These are phyloP conservation scores for Acarospora socialis DNA, from an alignment of 2,329 filamentous ascomycete species.

Conservation along the genomic window DNA sequence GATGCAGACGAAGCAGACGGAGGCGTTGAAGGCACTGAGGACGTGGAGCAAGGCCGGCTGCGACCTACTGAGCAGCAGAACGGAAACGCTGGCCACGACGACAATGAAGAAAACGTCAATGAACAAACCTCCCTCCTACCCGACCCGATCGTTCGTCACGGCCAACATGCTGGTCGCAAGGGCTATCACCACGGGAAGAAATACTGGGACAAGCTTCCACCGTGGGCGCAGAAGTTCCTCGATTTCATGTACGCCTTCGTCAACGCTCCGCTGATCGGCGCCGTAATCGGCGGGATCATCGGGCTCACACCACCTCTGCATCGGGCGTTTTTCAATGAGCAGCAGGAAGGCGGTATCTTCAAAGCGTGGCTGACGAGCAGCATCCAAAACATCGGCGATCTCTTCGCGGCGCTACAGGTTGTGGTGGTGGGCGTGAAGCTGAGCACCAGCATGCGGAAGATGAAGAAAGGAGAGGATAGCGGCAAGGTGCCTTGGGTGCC, in stretches of 20 bases:
- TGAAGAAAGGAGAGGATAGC: conserved; percentile 29
- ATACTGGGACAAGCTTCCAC: conserved; percentile 23
- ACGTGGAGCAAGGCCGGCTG: conserved; percentile 17
- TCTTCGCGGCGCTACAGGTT: conserved; percentile 52
- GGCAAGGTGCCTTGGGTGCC: conserved; percentile 35
- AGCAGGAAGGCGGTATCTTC: conserved; percentile 46
- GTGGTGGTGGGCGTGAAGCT: conserved; percentile 54
- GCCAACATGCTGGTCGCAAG: conserved; percentile 19
- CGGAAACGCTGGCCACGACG: conserved; percentile 13
- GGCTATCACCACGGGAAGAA: conserved; percentile 22
- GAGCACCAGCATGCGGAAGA: conserved; percentile 36
- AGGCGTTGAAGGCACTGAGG: conserved; percentile 16
- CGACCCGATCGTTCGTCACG: conserved; percentile 19
- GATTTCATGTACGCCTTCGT: conserved; percentile 37
- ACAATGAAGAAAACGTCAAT: conserved; percentile 26
- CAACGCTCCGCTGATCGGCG: conserved; percentile 49
- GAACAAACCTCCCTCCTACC: conserved; percentile 41
- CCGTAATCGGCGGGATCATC: conserved; percentile 42
- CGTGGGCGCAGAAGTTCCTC: conserved; percentile 26
- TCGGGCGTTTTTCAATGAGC: conserved; percentile 44
- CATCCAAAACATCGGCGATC: conserved; percentile 45
- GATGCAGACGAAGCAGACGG: conserved; percentile 18
- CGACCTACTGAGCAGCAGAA: conserved; percentile 8
- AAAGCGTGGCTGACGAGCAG: conserved; percentile 52
- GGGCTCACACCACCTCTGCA: conserved; percentile 47